Evolutionary conservation across 305 asterid species (phyloP).

Genomic region (Plantago lanceolata): DNA sequence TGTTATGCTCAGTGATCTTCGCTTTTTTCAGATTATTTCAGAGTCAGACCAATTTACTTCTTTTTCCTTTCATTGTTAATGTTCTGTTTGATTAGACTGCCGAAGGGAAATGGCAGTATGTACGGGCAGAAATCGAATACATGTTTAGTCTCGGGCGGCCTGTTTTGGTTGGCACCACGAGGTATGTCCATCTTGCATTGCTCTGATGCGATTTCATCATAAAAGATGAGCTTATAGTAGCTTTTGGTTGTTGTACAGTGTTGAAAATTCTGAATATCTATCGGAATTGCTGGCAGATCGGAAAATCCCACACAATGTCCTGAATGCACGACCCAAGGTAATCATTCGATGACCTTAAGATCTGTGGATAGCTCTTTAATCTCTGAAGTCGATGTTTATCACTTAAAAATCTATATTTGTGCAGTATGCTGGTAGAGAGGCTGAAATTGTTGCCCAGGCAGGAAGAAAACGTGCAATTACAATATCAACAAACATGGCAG

Average conservation of each 20-base stretch:
- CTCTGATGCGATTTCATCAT: slow-evolving; percentile 11
- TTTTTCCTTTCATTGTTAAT: slow-evolving; percentile 22
- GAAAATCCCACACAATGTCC: slow-evolving; percentile 87
- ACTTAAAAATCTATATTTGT: slow-evolving; percentile 24
- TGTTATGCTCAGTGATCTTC: not conserved
- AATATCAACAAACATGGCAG: slow-evolving; percentile 98
- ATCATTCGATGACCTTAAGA: slow-evolving; percentile 12
- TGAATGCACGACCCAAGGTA: slow-evolving; percentile 98
- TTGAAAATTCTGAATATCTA: slow-evolving; percentile 86
- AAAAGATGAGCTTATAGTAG: slow-evolving; percentile 20
- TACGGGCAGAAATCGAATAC: slow-evolving; percentile 74
- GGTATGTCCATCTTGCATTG: slow-evolving; percentile 42
- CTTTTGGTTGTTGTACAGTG: slow-evolving; percentile 58
- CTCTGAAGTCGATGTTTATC: not conserved
- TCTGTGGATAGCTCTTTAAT: slow-evolving; percentile 14
- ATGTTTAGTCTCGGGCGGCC: slow-evolving; percentile 93
- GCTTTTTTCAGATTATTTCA: slow-evolving; percentile 16
- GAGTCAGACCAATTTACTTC: slow-evolving; percentile 26
- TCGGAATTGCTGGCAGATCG: slow-evolving; percentile 70
- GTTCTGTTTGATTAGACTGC: slow-evolving; percentile 58
- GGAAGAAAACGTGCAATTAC: slow-evolving; percentile 95
- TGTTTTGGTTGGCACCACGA: slow-evolving; percentile 93
- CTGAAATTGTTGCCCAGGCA: slow-evolving; percentile 96
- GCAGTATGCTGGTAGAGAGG: slow-evolving; percentile 99
- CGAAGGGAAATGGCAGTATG: slow-evolving; percentile 88